Percentiles rank a stretch among this genome's conserved stretches.
These are phyloP conservation scores for Taphrina flavorubra DNA, from an alignment of 1,139 yeast genomes.

Conservation along the genomic window DNA sequence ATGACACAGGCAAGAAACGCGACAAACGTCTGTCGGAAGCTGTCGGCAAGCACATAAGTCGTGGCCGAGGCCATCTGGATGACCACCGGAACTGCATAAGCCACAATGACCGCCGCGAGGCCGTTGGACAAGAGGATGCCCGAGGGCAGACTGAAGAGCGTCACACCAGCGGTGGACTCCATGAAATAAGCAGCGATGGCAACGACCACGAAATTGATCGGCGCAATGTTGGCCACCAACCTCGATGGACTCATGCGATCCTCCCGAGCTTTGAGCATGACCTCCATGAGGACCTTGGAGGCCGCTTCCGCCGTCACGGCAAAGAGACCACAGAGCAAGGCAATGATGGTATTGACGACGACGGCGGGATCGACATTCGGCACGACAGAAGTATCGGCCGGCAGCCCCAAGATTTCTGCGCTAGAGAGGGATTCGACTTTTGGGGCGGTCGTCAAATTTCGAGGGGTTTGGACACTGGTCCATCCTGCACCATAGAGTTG, in stretches of 20 bases:
- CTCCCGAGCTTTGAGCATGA: constrained; percentile 16
- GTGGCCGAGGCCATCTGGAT: constrained; percentile 34
- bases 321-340: constrained; percentile 19
- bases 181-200: background rate
- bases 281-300: constrained; percentile 12
- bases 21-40: constrained; percentile 23
- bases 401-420: constrained; percentile 10
- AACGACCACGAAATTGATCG: constrained; percentile 7
- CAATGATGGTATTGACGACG: constrained; percentile 9
- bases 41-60: constrained; percentile 24
- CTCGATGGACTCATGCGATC: constrained; percentile 12
- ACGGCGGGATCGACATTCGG: background rate
- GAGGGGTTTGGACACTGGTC: constrained; percentile 1
- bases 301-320: constrained; percentile 24
- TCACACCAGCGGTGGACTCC: background rate
- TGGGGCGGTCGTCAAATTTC: background rate
- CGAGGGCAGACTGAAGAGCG: constrained; percentile 3
- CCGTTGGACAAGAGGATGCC: constrained; percentile 29
- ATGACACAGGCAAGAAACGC: constrained; percentile 29
- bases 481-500: constrained; percentile 29
- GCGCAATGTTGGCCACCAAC: constrained; percentile 19
- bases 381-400: constrained; percentile 1
- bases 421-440: background rate
- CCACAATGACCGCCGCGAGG: constrained; percentile 13
- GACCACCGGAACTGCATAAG: constrained; percentile 16